Conservation (phyloP, 1,139 yeast species). For the Geotrichum restrictum region DNA sequence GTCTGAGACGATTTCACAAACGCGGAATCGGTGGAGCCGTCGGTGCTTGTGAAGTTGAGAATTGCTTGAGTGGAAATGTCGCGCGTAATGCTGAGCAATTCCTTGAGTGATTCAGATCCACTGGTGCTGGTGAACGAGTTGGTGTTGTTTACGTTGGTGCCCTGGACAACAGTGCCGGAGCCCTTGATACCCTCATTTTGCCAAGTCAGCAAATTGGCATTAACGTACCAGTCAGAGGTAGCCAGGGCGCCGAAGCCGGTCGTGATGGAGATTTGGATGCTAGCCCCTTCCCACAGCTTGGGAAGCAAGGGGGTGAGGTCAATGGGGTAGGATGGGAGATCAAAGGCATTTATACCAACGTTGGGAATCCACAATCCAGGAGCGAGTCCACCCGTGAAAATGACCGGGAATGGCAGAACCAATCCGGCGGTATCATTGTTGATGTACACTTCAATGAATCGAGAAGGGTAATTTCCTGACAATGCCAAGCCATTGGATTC, state of each 20-base stretch:
- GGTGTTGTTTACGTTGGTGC: conserved; percentile 13
- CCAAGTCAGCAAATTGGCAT: conserved; percentile 65
- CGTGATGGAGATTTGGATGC: conserved; percentile 41
- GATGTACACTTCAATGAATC: conserved; percentile 38
- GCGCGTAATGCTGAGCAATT: conserved; percentile 15
- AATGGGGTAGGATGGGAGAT: conserved; percentile 58
- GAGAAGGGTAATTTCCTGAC: conserved; percentile 44
- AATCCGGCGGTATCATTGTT: conserved; percentile 37
- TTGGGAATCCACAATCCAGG: conserved; percentile 78
- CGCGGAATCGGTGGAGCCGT: conserved; percentile 9
- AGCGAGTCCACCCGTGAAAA: conserved; percentile 74
- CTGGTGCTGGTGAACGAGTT: conserved; percentile 10
- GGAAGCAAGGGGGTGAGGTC: conserved; percentile 70
- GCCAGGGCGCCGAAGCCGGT: conserved; percentile 52
- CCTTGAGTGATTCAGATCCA: conserved; percentile 11
- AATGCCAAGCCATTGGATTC: conserved; percentile 32
- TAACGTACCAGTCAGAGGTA: conserved; percentile 57
- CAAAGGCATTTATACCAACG: conserved; percentile 69
- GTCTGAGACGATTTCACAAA: conserved; percentile 19
- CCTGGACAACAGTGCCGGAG: conserved; percentile 24
- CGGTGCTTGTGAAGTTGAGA: conserved; percentile 15
- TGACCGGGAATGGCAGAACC: conserved; percentile 44
- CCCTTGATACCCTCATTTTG: conserved; percentile 40
- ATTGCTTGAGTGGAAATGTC: conserved; percentile 19
- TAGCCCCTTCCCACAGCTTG: conserved; percentile 47